These are phyloP conservation scores for Sporothrix variecibatus DNA, from an alignment of 2,329 filamentous ascomycete genomes.

Conservation along the genomic window DNA sequence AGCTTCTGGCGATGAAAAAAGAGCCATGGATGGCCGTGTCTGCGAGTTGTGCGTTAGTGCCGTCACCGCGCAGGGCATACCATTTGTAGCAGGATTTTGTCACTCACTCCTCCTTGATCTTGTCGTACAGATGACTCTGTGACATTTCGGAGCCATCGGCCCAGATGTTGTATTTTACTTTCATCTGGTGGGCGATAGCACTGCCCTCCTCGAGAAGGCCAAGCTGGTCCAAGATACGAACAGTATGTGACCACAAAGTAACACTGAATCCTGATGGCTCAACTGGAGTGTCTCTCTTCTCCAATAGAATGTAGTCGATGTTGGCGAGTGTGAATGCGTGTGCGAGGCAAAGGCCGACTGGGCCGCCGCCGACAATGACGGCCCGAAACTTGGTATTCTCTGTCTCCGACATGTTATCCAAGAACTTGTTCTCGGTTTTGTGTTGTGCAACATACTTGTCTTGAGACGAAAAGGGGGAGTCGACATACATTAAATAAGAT, in stretches of 20 bases:
- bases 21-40: slow-evolving; percentile 34
- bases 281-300: slow-evolving; percentile 27
- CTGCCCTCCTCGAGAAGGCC: slow-evolving; percentile 33
- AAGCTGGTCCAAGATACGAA: slow-evolving; percentile 37
- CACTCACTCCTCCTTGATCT: slow-evolving; percentile 26
- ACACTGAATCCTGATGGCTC: slow-evolving; percentile 26
- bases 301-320: slow-evolving; percentile 38
- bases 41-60: slow-evolving; percentile 18
- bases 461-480: no score
- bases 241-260: slow-evolving; percentile 34
- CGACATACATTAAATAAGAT: no score
- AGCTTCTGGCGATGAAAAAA: slow-evolving; percentile 33
- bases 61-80: no score
- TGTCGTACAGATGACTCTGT: slow-evolving; percentile 31
- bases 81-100: no score
- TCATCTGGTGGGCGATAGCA: slow-evolving; percentile 28
- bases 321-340: slow-evolving; percentile 37
- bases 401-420: slow-evolving; percentile 39
- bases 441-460: no score
- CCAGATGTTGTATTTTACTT: slow-evolving; percentile 30
- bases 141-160: slow-evolving; percentile 30
- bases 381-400: neutral
- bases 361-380: slow-evolving; percentile 17
- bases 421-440: no score
- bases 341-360: slow-evolving; percentile 16